These are phyloP conservation scores for Immersiella caudata DNA, from an alignment of 495 filamentous ascomycete genomes.

Conservation along the genomic window DNA sequence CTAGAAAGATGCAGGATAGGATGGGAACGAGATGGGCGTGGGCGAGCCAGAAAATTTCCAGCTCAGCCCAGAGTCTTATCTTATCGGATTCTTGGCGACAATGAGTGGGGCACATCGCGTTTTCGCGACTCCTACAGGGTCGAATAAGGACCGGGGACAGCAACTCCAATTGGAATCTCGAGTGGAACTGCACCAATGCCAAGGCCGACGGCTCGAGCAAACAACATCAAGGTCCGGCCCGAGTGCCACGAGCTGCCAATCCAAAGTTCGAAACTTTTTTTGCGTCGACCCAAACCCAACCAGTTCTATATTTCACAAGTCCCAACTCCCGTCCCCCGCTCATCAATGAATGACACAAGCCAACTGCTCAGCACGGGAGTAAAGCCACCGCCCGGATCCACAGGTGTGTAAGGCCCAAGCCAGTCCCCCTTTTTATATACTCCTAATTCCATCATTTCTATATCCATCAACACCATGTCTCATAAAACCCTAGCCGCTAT, in stretches of 20 bases:
- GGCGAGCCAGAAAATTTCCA: constrained; percentile 20
- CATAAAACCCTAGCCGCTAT: neutral
- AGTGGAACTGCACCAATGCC: too few species aligned
- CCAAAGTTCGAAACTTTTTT: too few species aligned
- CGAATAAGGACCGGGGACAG: neutral
- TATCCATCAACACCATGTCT: neutral
- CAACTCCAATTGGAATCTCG: neutral
- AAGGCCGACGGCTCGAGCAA: too few species aligned
- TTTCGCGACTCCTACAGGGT: neutral
- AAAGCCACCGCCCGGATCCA: too few species aligned
- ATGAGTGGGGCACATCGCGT: constrained; percentile 6
- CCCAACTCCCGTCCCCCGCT: too few species aligned
- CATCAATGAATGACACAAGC: too few species aligned
- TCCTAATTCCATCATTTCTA: neutral
- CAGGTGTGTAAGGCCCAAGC: neutral
- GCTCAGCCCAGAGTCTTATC: constrained; percentile 17
- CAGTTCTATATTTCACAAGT: too few species aligned
- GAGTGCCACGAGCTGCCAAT: too few species aligned
- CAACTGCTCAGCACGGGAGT: too few species aligned
- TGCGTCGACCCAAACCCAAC: too few species aligned
- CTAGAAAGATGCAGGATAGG: constrained; percentile 1
- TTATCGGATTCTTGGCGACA: constrained; percentile 12
- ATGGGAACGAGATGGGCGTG: neutral
- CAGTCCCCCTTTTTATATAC: neutral
- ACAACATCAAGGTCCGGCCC: too few species aligned